Conservation (phyloP, 768 basidiomycete species). For the Daedaleopsis nitida region DNA sequence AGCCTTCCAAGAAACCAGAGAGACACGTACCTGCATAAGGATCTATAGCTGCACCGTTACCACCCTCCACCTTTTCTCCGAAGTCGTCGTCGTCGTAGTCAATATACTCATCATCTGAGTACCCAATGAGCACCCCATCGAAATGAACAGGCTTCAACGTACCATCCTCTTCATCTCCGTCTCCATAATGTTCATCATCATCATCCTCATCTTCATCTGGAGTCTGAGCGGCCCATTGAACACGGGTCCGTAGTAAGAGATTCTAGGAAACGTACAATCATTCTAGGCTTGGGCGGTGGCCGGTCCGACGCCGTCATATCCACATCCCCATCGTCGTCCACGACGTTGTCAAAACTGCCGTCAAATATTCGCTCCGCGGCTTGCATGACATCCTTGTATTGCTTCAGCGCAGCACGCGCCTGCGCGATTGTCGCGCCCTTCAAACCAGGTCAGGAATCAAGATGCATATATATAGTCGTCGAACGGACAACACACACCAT, state of each 20-base stretch:
- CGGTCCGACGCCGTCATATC: slow-evolving; percentile 21
- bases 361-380: slow-evolving; percentile 87
- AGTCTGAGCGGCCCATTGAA: slow-evolving; percentile 42
- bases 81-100: slow-evolving; percentile 89
- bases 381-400: slow-evolving; percentile 88
- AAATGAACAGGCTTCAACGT: not conserved
- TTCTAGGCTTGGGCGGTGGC: slow-evolving; percentile 23
- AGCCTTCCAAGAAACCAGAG: not conserved
- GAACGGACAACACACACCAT: slow-evolving; percentile 29
- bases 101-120: slow-evolving; percentile 51
- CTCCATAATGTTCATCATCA: slow-evolving; percentile 53
- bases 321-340: slow-evolving; percentile 49
- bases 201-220: slow-evolving; percentile 58
- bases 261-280: slow-evolving; percentile 27
- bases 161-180: slow-evolving; percentile 54
- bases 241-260: not conserved
- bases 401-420: slow-evolving; percentile 80
- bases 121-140: slow-evolving; percentile 26
- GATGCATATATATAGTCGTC: not conserved
- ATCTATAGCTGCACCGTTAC: slow-evolving; percentile 62
- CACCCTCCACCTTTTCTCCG: slow-evolving; percentile 45
- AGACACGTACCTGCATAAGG: slow-evolving; percentile 76
- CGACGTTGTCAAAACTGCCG: slow-evolving; percentile 80
- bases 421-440: slow-evolving; percentile 84
- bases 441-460: not conserved